phyloP scores from a whole-genome alignment of 2,329 filamentous ascomycete genomes.

The Dothideomycetes sp. region DNA sequence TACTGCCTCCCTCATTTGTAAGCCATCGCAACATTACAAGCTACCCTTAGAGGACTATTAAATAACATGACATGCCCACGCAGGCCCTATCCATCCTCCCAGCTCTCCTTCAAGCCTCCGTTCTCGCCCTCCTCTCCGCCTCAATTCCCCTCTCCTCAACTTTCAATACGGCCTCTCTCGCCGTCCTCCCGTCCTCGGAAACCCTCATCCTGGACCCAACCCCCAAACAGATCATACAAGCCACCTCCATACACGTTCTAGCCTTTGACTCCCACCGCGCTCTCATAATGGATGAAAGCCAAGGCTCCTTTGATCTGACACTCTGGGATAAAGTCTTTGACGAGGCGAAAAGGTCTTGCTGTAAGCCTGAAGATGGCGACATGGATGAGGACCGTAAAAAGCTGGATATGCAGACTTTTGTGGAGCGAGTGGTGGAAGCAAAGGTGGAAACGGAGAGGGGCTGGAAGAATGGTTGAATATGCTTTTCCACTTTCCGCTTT shows the following conservation, averaged over 20 bases:
- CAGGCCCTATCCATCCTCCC: slow-evolving; percentile 74
- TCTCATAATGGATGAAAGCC: slow-evolving; percentile 68
- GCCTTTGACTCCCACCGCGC: slow-evolving; percentile 66
- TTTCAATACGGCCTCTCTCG: slow-evolving; percentile 46
- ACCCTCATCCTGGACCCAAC: slow-evolving; percentile 41
- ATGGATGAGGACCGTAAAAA: slow-evolving; percentile 21
- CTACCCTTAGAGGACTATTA: too few relatives aligned
- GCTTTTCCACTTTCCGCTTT: too few relatives aligned
- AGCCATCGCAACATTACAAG: slow-evolving; percentile 16
- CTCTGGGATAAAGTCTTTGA: slow-evolving; percentile 65
- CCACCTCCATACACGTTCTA: slow-evolving; percentile 69
- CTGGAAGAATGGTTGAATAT: slow-evolving; percentile 9
- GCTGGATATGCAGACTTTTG: slow-evolving; percentile 1
- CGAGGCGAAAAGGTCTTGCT: slow-evolving; percentile 56
- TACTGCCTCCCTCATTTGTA: slow-evolving; percentile 49
- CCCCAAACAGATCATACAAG: slow-evolving; percentile 48
- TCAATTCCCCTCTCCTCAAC: slow-evolving; percentile 70
- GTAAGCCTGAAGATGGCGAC: slow-evolving; percentile 26
- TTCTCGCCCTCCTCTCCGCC: slow-evolving; percentile 70
- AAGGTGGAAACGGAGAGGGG: slow-evolving; percentile 7
- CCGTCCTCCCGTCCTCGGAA: slow-evolving; percentile 19
- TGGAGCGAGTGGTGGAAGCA: slow-evolving; percentile 8
- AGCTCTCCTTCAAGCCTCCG: slow-evolving; percentile 66
- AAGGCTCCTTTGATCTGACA: slow-evolving; percentile 63
- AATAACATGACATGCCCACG: slow-evolving; percentile 9